Conservation (phyloP, 192 early-diverging fungal species). For the Rhizophagus clarus region DNA sequence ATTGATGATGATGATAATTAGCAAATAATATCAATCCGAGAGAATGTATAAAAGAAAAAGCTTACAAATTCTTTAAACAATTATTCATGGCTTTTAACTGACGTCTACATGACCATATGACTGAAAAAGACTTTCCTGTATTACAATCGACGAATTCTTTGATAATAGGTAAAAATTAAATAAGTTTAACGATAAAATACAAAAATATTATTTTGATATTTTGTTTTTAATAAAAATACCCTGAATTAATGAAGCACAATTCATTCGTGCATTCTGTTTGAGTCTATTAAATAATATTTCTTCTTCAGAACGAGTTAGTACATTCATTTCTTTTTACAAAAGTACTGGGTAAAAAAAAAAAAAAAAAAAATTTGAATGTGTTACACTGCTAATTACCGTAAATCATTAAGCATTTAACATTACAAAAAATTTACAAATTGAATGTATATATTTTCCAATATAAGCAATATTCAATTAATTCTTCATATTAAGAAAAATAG, state of each 20-base stretch:
- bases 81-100: neutral
- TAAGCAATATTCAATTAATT: no score
- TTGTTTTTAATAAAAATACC: neutral
- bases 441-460: no score
- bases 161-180: neutral
- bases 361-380: no score
- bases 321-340: neutral
- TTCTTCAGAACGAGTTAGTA: neutral
- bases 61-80: constrained; percentile 4
- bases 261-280: neutral
- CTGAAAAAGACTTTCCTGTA: neutral
- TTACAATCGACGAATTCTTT: constrained; percentile 6
- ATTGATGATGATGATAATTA: neutral
- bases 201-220: neutral
- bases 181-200: neutral
- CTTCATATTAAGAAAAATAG: no score
- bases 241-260: neutral
- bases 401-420: no score
- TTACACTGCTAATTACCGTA: no score
- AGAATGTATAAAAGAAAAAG: neutral
- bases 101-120: neutral
- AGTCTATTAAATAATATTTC: neutral
- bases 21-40: neutral
- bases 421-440: no score
- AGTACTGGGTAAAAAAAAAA: no score